Evolutionary conservation across 2,329 filamentous ascomycete genomes (phyloP).

Genomic region (Alternaria ethzedia): DNA sequence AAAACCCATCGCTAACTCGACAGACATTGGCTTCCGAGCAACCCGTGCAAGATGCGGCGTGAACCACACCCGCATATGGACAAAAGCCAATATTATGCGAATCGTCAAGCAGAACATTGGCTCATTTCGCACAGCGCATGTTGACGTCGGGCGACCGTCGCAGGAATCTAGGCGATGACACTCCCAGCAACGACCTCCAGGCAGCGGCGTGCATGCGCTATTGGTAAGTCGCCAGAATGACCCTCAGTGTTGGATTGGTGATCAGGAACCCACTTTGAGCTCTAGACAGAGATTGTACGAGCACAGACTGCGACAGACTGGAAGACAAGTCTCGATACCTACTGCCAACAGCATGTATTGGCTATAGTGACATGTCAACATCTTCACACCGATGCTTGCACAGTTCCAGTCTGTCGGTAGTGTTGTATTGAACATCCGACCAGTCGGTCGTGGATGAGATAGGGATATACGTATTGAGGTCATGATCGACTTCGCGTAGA

Average conservation of each 20-base stretch:
- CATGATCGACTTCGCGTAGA: background rate
- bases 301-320: background rate
- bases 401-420: background rate
- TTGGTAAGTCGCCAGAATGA: background rate
- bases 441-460: background rate
- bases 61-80: background rate
- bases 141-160: too few relatives aligned
- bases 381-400: background rate
- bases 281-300: background rate
- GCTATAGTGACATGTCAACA: background rate
- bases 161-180: background rate
- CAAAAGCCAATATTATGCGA: background rate
- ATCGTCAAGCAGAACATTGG: background rate
- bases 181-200: background rate
- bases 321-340: background rate
- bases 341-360: background rate
- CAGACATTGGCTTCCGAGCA: background rate
- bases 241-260: background rate
- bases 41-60: background rate
- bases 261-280: background rate
- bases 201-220: background rate
- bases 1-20: background rate
- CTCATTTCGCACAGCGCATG: background rate
- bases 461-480: background rate
- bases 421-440: background rate